phyloP scores from a whole-genome alignment of 148 eudicot species.

The Rhododendron molle region DNA sequence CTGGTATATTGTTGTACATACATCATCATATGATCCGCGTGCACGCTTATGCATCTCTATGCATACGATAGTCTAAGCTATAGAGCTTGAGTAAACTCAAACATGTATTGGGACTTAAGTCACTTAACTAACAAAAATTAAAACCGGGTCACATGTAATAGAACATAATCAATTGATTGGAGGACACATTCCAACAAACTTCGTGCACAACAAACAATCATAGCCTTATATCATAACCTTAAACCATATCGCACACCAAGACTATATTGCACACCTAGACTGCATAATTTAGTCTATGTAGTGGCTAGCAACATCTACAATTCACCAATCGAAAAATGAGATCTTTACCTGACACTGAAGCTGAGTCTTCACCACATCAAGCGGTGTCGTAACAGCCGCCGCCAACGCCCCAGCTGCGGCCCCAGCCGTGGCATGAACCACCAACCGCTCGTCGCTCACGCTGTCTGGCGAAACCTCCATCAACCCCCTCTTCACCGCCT shows the following conservation, averaged over 20 bases:
- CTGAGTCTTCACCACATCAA: constrained; percentile 97
- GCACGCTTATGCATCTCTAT: not conserved
- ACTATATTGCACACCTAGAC: not conserved
- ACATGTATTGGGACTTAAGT: not conserved
- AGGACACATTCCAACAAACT: not conserved
- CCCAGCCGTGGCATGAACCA: constrained; percentile 96
- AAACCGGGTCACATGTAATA: not conserved
- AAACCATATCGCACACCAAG: not conserved
- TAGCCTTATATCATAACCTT: not conserved
- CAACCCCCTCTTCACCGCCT: constrained; percentile 80
- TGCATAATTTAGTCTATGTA: not conserved
- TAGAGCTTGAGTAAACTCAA: not conserved
- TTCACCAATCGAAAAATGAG: not conserved
- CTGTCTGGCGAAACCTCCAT: constrained; percentile 50
- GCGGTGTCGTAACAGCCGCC: constrained; percentile 68
- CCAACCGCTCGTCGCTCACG: constrained; percentile 55
- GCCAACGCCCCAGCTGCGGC: constrained; percentile 91
- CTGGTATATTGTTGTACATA: not conserved
- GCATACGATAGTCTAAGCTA: not conserved
- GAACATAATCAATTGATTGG: not conserved
- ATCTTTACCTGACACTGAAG: constrained; percentile 80
- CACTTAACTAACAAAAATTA: not conserved
- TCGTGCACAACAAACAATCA: not conserved
- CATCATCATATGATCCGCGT: not conserved
- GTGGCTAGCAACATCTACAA: not conserved